A percentile compares a stretch with the other conserved stretches of the same genome.
phyloP scores from a whole-genome alignment of 352 stramenopile species.

The Phytophthora rubi region DNA sequence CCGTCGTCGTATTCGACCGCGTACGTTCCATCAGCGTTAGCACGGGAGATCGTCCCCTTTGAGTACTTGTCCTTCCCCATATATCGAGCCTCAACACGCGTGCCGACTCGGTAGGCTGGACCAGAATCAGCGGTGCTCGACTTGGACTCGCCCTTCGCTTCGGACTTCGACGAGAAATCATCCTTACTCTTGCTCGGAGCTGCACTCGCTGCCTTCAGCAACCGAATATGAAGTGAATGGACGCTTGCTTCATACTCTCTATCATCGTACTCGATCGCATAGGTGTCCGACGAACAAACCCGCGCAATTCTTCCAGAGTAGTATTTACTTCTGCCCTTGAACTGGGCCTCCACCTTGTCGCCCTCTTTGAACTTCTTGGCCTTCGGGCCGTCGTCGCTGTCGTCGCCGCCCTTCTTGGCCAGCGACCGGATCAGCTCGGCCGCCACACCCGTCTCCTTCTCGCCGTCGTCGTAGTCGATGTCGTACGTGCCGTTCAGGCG shows the following conservation, averaged over 20 bases:
- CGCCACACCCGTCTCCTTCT: conserved; percentile 65
- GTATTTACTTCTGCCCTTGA: conserved; percentile 18
- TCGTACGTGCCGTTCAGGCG: conserved; percentile 76
- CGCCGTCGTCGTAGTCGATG: conserved; percentile 84
- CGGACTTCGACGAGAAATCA: not conserved
- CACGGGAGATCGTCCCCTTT: conserved; percentile 57
- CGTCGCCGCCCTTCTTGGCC: conserved; percentile 25
- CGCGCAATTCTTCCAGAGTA: conserved; percentile 11
- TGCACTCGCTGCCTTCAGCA: conserved; percentile 4
- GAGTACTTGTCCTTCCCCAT: conserved; percentile 68
- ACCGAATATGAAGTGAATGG: conserved; percentile 33
- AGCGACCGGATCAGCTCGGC: conserved; percentile 45
- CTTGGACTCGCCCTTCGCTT: conserved; percentile 20
- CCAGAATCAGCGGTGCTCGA: not conserved
- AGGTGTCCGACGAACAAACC: conserved; percentile 6
- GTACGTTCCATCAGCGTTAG: conserved; percentile 63
- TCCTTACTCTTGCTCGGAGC: conserved; percentile 8
- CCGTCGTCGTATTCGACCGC: conserved; percentile 83
- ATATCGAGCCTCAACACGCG: conserved; percentile 66
- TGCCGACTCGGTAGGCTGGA: conserved; percentile 22
- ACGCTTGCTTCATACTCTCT: conserved; percentile 45
- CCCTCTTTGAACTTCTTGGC: conserved; percentile 33
- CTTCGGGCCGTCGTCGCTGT: conserved; percentile 29
- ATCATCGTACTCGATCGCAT: conserved; percentile 27
- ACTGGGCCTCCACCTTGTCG: conserved; percentile 24